These are phyloP conservation scores for Eutrema japonicum DNA, from an alignment of 345 rosid genomes.

Conservation along the genomic window DNA sequence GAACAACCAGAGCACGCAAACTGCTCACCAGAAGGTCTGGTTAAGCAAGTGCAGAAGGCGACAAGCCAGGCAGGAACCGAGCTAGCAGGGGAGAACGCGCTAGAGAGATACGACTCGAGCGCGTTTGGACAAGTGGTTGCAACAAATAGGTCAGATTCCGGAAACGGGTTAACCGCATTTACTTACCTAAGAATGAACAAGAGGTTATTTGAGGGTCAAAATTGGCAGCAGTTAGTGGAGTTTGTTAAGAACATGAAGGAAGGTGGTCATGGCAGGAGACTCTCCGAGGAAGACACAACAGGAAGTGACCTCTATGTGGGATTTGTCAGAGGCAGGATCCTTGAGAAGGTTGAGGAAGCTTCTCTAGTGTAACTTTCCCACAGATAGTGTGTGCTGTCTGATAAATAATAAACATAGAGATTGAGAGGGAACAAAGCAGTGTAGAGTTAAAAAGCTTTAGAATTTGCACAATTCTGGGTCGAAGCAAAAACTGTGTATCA, in stretches of 20 bases:
- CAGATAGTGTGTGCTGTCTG: slow-evolving; percentile 3
- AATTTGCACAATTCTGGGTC: slow-evolving; percentile 28
- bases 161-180: slow-evolving; percentile 79
- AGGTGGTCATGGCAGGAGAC: slow-evolving; percentile 58
- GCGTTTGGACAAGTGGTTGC: slow-evolving; percentile 73
- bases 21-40: slow-evolving; percentile 93
- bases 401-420: slow-evolving; percentile 26
- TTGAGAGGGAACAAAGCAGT: slow-evolving; percentile 12
- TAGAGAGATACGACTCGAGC: slow-evolving; percentile 80
- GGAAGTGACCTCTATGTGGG: slow-evolving; percentile 71
- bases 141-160: slow-evolving; percentile 76
- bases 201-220: slow-evolving; percentile 78
- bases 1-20: slow-evolving; percentile 75
- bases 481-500: slow-evolving; percentile 20
- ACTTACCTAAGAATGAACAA: slow-evolving; percentile 89
- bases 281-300: slow-evolving; percentile 57
- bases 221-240: slow-evolving; percentile 80
- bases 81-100: slow-evolving; percentile 92
- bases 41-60: slow-evolving; percentile 80
- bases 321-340: slow-evolving; percentile 52
- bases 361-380: slow-evolving; percentile 47
- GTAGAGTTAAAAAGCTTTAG: slow-evolving; percentile 16
- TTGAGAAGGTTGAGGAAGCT: slow-evolving; percentile 44
- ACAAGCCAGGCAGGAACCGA: slow-evolving; percentile 61
- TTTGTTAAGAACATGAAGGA: slow-evolving; percentile 82